Percentiles rank a stretch among this genome's conserved stretches.
phyloP scores from a whole-genome alignment of 2,329 filamentous ascomycete genomes.

The Cladosporium sp. region DNA sequence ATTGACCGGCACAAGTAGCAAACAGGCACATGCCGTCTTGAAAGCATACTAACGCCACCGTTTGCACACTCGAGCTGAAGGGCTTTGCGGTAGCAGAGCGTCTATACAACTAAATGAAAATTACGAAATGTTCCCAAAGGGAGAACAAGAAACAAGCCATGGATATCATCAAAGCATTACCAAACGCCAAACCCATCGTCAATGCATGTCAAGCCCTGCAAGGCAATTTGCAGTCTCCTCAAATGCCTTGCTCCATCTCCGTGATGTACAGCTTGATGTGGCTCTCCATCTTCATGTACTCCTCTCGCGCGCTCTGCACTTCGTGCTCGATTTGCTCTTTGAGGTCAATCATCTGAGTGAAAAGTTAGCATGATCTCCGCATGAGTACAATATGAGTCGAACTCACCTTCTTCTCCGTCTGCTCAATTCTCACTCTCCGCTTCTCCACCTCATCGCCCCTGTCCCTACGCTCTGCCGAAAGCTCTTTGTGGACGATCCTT shows the following conservation, averaged over 20 bases:
- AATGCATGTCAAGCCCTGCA: background rate
- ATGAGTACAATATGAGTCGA: background rate
- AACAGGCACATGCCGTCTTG: background rate
- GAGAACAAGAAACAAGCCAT: background rate
- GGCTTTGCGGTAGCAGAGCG: background rate
- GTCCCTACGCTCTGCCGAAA: constrained; percentile 81
- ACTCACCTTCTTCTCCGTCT: constrained; percentile 95
- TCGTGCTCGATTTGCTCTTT: constrained; percentile 98
- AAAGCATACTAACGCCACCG: background rate
- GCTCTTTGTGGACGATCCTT: constrained; percentile 71
- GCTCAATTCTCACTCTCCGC: constrained; percentile 88
- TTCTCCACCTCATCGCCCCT: constrained; percentile 92
- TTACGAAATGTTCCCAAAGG: background rate
- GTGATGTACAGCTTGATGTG: constrained; percentile 98
- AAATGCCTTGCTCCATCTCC: constrained; percentile 92
- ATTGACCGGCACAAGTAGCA: no score
- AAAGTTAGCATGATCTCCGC: constrained; percentile 25
- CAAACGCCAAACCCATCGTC: background rate
- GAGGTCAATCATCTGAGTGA: constrained; percentile 82
- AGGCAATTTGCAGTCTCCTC: background rate
- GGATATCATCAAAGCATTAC: constrained; percentile 15
- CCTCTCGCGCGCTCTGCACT: constrained; percentile 83
- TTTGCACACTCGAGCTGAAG: background rate
- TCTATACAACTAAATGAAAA: background rate
- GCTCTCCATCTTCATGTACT: constrained; percentile 96